phyloP scores from a whole-genome alignment of 2,329 filamentous ascomycete species.

The Colletotrichum chrysophilum region DNA sequence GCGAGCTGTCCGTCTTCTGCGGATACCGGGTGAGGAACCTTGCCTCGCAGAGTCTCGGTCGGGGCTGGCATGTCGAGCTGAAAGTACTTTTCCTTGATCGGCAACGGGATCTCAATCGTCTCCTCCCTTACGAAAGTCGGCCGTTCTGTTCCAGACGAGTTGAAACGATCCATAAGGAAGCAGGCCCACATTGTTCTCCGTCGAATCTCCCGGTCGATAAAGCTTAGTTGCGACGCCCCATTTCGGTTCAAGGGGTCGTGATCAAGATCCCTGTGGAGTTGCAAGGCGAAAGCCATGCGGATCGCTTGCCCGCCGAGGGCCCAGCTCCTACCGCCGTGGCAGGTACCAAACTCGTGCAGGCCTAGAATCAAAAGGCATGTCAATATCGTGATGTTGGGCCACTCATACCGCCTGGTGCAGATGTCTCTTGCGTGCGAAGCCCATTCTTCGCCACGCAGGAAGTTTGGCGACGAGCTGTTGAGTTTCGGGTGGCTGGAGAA shows the following conservation, averaged over 20 bases:
- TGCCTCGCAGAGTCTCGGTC: constrained; percentile 82
- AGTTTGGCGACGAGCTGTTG: constrained; percentile 72
- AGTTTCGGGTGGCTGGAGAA: constrained; percentile 90
- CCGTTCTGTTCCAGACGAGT: constrained; percentile 91
- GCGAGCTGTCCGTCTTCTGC: constrained; percentile 68
- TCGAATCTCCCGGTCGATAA: constrained; percentile 91
- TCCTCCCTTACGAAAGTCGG: constrained; percentile 92
- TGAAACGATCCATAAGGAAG: constrained; percentile 97
- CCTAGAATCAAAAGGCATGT: constrained; percentile 89
- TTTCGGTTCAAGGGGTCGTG: constrained; percentile 75
- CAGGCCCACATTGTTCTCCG: constrained; percentile 98
- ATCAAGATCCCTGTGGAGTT: constrained; percentile 90
- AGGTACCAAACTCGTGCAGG: constrained; percentile 95
- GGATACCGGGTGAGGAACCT: constrained; percentile 66
- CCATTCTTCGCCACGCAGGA: constrained; percentile 90
- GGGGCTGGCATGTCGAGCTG: constrained; percentile 88
- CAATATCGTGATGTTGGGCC: constrained; percentile 94
- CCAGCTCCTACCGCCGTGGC: constrained; percentile 95
- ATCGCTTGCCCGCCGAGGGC: constrained; percentile 94
- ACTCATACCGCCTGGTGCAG: constrained; percentile 85
- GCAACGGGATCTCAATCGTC: constrained; percentile 86
- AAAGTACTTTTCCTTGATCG: constrained; percentile 89
- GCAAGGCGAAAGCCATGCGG: constrained; percentile 94
- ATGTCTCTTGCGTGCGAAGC: constrained; percentile 87
- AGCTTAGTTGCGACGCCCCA: constrained; percentile 73